Base-by-base conservation (phyloP, 1,139 yeast species). In the Suhomyces kunorum region DNA sequence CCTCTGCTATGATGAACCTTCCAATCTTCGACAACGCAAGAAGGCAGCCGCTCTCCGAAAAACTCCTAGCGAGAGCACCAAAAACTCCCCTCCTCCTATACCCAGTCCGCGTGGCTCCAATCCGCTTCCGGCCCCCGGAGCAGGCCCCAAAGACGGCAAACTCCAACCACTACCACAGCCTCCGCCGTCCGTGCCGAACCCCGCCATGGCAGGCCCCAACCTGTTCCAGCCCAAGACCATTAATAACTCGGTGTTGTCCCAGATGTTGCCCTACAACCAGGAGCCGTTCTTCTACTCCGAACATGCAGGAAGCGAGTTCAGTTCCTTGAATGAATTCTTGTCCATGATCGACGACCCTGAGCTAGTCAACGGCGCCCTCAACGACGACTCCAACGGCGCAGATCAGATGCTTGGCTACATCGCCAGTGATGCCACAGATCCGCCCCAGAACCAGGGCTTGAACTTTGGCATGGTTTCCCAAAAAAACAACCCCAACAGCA, bases 251-350 rank as follows among this genome's bases (percentile, higher is more conserved):
- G 71, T 68, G 2, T 57, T 72, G 37, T 58, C 74, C 2, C 75
- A 71, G 46, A 68, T 81, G 1, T 54, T 72, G 38, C 71, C 73
- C 2, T 71, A 74, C 42, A 80, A 78, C 51, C 87, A 81, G 46
- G 85, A 81, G 48, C 89, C 95, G 0, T 78, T 85, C 41, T 88
- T 88, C 63, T 86, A 81, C 49, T 85, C 95, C 1, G 96, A 89
- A 55, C 95, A 88, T 60, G 96, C 95, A 0, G 96, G 95, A 3
- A 83, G 94, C 32, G 98, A 90, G 64, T 89, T 90, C 58, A 83
- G 90, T 47, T 88, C 96, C 0, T 71, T 90, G 49, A 89, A 88
- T 49, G 97, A 89, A 57, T 90, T 90, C 55, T 67, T 90, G 40
- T 82, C 92, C 3, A 87, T 90, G 88, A 80, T 90, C 37, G 96